These are phyloP conservation scores for Hypoxylon sp. DNA, from an alignment of 2,329 filamentous ascomycete species.

Conservation along the genomic window DNA sequence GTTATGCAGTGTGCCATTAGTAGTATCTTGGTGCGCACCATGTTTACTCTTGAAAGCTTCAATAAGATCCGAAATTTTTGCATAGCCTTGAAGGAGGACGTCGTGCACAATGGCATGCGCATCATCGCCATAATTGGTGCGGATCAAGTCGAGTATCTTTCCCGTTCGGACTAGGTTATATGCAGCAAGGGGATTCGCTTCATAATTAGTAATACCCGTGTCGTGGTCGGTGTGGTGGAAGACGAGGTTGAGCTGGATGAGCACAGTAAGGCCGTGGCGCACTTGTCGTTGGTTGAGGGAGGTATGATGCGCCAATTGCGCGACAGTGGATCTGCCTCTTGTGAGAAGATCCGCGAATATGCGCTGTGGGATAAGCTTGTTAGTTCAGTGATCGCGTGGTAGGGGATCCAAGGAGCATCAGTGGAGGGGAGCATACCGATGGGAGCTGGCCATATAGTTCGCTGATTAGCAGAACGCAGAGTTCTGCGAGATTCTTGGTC, in stretches of 20 bases:
- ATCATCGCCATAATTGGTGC: conserved; percentile 79
- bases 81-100: conserved; percentile 83
- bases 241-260: conserved; percentile 90
- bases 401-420: background rate
- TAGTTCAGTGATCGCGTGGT: conserved; percentile 31
- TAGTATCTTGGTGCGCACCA: conserved; percentile 50
- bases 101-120: conserved; percentile 82
- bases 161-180: conserved; percentile 87
- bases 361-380: conserved; percentile 69
- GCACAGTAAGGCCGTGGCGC: conserved; percentile 84
- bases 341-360: conserved; percentile 85
- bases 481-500: conserved; percentile 84
- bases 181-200: conserved; percentile 83
- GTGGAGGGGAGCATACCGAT: conserved; percentile 74
- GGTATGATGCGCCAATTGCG: conserved; percentile 79
- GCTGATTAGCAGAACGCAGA: conserved; percentile 89
- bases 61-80: conserved; percentile 78
- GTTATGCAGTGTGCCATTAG: conserved; percentile 48
- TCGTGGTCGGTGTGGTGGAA: conserved; percentile 78
- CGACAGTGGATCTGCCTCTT: conserved; percentile 81
- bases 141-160: conserved; percentile 83
- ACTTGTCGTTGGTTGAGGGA: conserved; percentile 81
- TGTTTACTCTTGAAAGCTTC: conserved; percentile 68
- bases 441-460: conserved; percentile 93
- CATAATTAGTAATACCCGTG: conserved; percentile 79